Evolutionary conservation across 1,284 basidiomycete genomes (phyloP).

Genomic region (Sporisorium scitamineum): DNA sequence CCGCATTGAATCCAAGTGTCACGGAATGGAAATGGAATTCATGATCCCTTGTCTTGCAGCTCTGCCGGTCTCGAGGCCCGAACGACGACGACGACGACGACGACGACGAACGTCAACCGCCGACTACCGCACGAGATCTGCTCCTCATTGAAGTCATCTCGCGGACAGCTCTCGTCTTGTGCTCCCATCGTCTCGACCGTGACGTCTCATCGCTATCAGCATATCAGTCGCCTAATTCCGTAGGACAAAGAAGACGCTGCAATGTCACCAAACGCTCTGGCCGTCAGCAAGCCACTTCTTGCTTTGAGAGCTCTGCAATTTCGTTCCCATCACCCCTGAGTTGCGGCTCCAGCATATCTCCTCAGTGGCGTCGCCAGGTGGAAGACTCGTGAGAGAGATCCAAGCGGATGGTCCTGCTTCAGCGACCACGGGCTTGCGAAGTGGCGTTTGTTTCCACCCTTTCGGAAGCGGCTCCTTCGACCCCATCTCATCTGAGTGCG

Average conservation of each 20-base stretch:
- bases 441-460: neutral
- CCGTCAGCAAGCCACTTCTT: neutral
- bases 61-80: neutral
- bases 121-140: neutral
- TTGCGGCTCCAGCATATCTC: neutral
- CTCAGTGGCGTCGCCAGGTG: neutral
- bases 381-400: neutral
- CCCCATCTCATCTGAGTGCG: neutral
- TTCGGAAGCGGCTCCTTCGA: too few relatives aligned
- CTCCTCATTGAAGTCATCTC: neutral
- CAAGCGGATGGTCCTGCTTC: neutral
- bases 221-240: neutral
- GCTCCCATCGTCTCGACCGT: neutral
- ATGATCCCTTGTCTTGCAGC: neutral
- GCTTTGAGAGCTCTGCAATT: neutral
- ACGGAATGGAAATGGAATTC: neutral
- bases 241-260: too few relatives aligned
- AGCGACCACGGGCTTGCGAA: neutral
- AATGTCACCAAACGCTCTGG: neutral
- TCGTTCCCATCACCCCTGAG: neutral
- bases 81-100: neutral
- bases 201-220: neutral
- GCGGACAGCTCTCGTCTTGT: too few relatives aligned
- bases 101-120: neutral
- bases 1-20: neutral